Conservation (phyloP, 2,329 filamentous ascomycete genomes). For the Drechmeria coniospora region DNA sequence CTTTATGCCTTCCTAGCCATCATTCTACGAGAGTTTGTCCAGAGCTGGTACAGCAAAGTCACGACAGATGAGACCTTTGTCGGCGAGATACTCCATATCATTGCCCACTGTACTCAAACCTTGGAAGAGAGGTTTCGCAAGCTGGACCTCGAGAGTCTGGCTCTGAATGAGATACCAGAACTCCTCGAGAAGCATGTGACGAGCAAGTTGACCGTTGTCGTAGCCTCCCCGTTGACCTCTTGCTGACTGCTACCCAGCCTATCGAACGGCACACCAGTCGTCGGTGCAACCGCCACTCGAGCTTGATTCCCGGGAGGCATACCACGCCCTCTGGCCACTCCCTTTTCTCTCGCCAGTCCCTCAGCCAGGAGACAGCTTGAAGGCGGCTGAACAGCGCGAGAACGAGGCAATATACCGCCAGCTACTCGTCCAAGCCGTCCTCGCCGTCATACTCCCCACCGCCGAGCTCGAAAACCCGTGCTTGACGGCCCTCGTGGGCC, state of each 20-base stretch:
- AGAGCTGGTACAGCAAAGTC: conserved; percentile 86
- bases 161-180: conserved; percentile 78
- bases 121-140: conserved; percentile 74
- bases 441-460: conserved; percentile 75
- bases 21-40: conserved; percentile 77
- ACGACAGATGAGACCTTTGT: conserved; percentile 82
- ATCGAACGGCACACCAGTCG: conserved; percentile 50
- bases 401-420: conserved; percentile 79
- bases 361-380: conserved; percentile 30
- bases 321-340: conserved; percentile 71
- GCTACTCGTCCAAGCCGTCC: conserved; percentile 65
- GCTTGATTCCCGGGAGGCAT: conserved; percentile 51
- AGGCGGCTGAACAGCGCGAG: conserved; percentile 45
- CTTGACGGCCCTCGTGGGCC: conserved; percentile 65
- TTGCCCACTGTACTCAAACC: conserved; percentile 80
- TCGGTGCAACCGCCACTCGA: conserved; percentile 43
- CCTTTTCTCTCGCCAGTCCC: conserved; percentile 70
- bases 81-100: conserved; percentile 73
- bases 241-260: conserved; percentile 36
- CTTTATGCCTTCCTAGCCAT: conserved; percentile 87
- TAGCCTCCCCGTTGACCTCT: neutral
- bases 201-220: conserved; percentile 33
- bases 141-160: conserved; percentile 65
- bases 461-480: conserved; percentile 85
- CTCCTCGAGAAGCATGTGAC: conserved; percentile 66